Percentiles rank a stretch among this genome's conserved stretches.
These are phyloP conservation scores for Eucalyptus polyanthemos DNA, from an alignment of 345 rosid genomes.

Conservation along the genomic window DNA sequence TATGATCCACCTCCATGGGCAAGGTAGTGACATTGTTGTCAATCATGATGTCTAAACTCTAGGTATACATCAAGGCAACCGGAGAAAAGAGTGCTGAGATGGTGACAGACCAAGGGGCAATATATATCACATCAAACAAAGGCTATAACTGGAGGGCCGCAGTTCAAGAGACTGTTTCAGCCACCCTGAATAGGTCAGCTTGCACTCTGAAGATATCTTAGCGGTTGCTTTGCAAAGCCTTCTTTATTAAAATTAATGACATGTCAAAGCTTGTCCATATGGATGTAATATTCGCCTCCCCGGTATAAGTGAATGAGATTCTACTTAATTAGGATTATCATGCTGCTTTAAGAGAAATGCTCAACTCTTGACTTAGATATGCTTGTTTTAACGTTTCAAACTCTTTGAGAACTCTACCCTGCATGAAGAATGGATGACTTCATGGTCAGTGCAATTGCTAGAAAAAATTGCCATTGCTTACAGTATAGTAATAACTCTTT, in stretches of 20 bases:
- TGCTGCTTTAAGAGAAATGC: neutral
- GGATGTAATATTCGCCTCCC: neutral
- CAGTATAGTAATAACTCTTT: neutral
- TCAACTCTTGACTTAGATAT: neutral
- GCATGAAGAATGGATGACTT: neutral
- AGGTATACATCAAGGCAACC: conserved; percentile 95
- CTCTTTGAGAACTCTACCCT: neutral
- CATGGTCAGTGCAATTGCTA: neutral
- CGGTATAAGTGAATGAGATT: neutral
- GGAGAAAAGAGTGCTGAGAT: conserved; percentile 93
- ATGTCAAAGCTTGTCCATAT: neutral
- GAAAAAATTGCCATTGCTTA: neutral
- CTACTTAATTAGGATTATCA: neutral
- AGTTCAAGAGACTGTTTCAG: conserved; percentile 89
- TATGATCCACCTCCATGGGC: neutral
- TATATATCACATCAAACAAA: conserved; percentile 74
- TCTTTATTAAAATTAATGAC: neutral
- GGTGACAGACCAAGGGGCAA: conserved; percentile 96
- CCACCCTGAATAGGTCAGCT: conserved; percentile 82
- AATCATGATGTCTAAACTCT: neutral
- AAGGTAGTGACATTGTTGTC: neutral
- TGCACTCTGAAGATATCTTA: neutral
- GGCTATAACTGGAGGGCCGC: conserved; percentile 97
- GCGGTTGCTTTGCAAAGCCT: neutral
- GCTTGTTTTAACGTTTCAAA: neutral